Evolutionary conservation across 495 filamentous ascomycete genomes (phyloP).

Genomic region (Cetradonia linearis): DNA sequence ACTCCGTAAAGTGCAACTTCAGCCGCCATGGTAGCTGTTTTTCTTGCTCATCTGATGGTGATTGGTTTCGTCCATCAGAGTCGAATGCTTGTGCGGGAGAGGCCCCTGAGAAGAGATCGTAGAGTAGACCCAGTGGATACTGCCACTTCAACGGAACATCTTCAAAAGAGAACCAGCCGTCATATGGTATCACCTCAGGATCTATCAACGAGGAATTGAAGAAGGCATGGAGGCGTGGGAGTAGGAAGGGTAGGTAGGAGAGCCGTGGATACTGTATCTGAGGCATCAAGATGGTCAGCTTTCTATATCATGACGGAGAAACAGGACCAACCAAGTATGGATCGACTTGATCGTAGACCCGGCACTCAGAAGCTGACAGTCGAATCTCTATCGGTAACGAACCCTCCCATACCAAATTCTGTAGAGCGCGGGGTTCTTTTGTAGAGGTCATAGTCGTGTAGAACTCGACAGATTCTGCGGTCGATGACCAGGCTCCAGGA

Average conservation of each 20-base stretch:
- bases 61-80: constrained; percentile 18
- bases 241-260: constrained; percentile 59
- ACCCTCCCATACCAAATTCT: constrained; percentile 42
- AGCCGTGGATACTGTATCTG: constrained; percentile 45
- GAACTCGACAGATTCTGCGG: background rate
- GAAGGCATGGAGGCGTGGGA: constrained; percentile 70
- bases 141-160: constrained; percentile 78
- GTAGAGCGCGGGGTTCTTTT: constrained; percentile 25
- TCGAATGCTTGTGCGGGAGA: constrained; percentile 36
- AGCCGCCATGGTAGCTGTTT: constrained; percentile 66
- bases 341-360: constrained; percentile 44
- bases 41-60: constrained; percentile 8
- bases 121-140: constrained; percentile 77
- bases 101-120: constrained; percentile 71
- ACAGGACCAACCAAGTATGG: constrained; percentile 39
- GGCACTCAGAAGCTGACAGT: constrained; percentile 44
- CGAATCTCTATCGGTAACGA: constrained; percentile 42
- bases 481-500: background rate
- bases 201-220: constrained; percentile 65
- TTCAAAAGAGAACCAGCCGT: constrained; percentile 65
- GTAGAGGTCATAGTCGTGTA: constrained; percentile 15
- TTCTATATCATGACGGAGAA: background rate
- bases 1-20: constrained; percentile 67
- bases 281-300: background rate
- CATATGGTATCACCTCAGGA: constrained; percentile 42